Percentiles rank a stretch among this genome's conserved stretches.
phyloP scores from a whole-genome alignment of 140 eudicot genomes.

The Anethum foeniculum region DNA sequence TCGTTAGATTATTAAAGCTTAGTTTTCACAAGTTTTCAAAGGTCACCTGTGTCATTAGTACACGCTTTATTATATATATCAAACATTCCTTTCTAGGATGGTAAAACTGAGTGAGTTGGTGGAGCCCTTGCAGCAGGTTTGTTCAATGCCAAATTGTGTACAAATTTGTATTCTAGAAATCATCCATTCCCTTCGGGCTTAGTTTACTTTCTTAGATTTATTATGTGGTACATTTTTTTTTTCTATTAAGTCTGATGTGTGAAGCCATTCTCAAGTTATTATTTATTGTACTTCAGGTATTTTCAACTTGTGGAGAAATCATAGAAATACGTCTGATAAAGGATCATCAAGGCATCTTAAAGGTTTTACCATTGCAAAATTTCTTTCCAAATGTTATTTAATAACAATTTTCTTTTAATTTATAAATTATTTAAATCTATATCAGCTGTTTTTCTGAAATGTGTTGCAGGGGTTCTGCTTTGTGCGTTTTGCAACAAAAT shows the following conservation, averaged over 20 bases:
- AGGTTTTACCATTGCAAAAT: constrained; percentile 33
- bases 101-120: not conserved
- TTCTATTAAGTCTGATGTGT: not conserved
- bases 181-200: not conserved
- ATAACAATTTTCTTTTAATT: too few species aligned
- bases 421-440: not conserved
- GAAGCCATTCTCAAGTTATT: constrained; percentile 2
- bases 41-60: not conserved
- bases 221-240: not conserved
- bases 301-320: constrained; percentile 72
- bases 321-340: constrained; percentile 61
- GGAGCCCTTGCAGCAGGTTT: not conserved
- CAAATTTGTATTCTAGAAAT: not conserved
- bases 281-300: constrained; percentile 35
- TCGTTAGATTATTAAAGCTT: not conserved
- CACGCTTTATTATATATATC: not conserved
- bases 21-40: not conserved
- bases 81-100: not conserved
- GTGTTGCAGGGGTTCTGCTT: constrained; percentile 65
- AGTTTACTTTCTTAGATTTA: not conserved
- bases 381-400: not conserved
- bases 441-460: not conserved
- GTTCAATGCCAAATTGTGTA: not conserved
- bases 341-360: constrained; percentile 54
- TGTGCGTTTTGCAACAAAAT: constrained; percentile 71